phyloP scores from a whole-genome alignment of 2,329 filamentous ascomycete genomes.

The Phyllosticta paracitricarpa region DNA sequence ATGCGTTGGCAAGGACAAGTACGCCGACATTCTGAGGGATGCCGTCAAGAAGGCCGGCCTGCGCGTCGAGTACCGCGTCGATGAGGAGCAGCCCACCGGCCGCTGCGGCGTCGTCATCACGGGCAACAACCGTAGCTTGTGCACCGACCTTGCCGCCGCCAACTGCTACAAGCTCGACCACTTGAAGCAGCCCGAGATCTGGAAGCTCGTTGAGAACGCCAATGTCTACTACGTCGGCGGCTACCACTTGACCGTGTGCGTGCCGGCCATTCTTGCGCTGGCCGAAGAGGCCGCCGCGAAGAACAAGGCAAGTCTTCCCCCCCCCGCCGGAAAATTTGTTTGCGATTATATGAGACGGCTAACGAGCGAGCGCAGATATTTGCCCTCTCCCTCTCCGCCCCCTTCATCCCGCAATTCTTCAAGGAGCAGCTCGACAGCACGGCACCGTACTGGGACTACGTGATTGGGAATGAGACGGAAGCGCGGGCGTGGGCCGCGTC shows the following conservation, averaged over 20 bases:
- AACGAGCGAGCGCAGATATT: constrained; percentile 44
- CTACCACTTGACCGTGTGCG: constrained; percentile 95
- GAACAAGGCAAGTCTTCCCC: constrained; percentile 56
- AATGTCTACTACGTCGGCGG: constrained; percentile 89
- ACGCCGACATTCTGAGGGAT: constrained; percentile 76
- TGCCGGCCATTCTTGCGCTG: constrained; percentile 78
- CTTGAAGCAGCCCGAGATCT: constrained; percentile 82
- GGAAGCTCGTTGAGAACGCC: constrained; percentile 81
- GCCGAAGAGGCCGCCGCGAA: constrained; percentile 79
- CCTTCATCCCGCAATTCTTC: constrained; percentile 96
- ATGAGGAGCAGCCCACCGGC: constrained; percentile 73
- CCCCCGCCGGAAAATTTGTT: too few species aligned
- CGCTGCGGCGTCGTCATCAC: constrained; percentile 96
- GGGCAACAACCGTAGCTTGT: constrained; percentile 87
- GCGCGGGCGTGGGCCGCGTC: constrained; percentile 77
- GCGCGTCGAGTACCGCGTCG: constrained; percentile 88
- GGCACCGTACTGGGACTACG: constrained; percentile 86
- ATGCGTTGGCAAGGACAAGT: constrained; percentile 91
- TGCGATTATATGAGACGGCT: constrained; percentile 58
- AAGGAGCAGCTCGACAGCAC: constrained; percentile 85
- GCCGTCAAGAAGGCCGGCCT: constrained; percentile 82
- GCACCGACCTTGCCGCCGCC: constrained; percentile 89
- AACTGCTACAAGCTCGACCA: constrained; percentile 97
- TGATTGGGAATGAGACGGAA: constrained; percentile 96
- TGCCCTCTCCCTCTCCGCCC: constrained; percentile 83